Conservation (phyloP, 441 rosid species). For the Omphalea diandra region DNA sequence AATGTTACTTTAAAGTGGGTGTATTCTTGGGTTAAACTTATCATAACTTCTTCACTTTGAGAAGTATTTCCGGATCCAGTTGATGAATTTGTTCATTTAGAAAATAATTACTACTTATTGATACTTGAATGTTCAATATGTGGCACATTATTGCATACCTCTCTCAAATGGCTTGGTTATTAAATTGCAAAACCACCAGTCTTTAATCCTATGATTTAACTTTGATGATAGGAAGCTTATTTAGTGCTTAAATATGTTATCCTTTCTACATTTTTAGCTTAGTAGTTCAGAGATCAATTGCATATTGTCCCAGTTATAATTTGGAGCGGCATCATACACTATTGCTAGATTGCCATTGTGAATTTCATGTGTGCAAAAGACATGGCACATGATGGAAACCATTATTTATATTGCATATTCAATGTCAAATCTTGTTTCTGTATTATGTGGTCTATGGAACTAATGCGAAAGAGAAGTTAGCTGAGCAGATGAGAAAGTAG, state of each 20-base stretch:
- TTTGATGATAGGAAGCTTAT: background rate
- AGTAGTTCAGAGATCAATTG: background rate
- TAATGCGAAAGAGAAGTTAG: background rate
- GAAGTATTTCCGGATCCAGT: background rate
- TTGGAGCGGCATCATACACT: conserved; percentile 1
- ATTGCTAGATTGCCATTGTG: background rate
- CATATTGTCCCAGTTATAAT: background rate
- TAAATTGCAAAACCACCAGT: background rate
- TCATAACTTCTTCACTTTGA: background rate
- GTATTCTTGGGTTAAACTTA: conserved; percentile 2
- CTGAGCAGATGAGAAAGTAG: background rate
- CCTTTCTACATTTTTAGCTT: conserved; percentile 4
- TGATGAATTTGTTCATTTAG: conserved; percentile 7
- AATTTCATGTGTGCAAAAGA: too few relatives aligned
- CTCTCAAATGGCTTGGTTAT: background rate
- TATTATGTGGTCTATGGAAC: background rate
- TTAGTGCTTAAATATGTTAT: background rate
- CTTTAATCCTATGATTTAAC: background rate
- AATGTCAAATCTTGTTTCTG: background rate
- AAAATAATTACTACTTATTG: background rate
- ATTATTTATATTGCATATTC: background rate
- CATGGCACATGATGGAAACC: too few relatives aligned
- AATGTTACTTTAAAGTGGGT: background rate
- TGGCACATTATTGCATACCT: background rate
- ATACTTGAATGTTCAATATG: conserved; percentile 1